A percentile compares a stretch with the other conserved stretches of the same genome.
These are phyloP conservation scores for Silene vulgaris DNA, from an alignment of 179 eudicot species.

Conservation along the genomic window DNA sequence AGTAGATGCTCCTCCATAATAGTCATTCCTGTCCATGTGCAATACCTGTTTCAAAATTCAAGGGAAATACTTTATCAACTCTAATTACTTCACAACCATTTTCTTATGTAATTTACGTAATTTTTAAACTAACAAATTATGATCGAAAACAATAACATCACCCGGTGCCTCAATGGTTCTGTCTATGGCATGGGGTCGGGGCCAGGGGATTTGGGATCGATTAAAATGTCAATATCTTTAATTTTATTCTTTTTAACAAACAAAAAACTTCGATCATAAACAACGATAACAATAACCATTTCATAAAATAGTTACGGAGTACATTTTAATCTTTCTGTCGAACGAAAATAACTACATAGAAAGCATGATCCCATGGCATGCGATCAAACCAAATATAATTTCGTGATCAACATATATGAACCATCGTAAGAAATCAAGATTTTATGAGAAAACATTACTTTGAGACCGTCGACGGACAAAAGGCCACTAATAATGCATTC, in stretches of 20 bases:
- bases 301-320: too few species aligned
- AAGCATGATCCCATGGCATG: neutral
- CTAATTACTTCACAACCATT: neutral
- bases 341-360: neutral
- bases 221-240: too few species aligned
- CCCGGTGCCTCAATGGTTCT: too few species aligned
- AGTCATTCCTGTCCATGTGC: constrained; percentile 78
- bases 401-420: too few species aligned
- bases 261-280: too few species aligned
- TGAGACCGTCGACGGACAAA: constrained; percentile 69
- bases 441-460: constrained; percentile 31
- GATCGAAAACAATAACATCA: neutral
- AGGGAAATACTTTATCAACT: neutral
- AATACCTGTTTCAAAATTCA: constrained; percentile 45
- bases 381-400: neutral
- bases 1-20: constrained; percentile 63
- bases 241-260: too few species aligned
- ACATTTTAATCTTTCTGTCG: too few species aligned
- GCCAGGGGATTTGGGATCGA: too few species aligned
- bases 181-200: too few species aligned
- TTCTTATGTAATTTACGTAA: too few species aligned
- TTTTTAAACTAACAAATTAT: neutral
- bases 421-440: neutral
- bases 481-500: constrained; percentile 80
- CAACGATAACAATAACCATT: too few species aligned